Conservation (phyloP, 1,284 basidiomycete species). For the Boletus sp. region DNA sequence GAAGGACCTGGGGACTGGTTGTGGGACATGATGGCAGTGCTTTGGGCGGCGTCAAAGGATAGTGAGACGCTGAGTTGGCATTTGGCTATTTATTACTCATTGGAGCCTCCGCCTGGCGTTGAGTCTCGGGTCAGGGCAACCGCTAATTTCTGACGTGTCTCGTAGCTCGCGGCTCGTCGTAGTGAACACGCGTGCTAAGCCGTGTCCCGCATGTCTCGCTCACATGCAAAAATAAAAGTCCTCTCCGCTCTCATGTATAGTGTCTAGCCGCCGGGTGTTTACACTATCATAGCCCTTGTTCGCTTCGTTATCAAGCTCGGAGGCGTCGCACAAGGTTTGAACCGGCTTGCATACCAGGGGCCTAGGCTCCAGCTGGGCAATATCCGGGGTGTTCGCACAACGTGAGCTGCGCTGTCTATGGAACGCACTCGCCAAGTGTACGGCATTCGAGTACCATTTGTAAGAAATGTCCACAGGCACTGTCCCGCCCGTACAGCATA, state of each 20-base stretch:
- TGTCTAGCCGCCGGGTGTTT: not conserved
- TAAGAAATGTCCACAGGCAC: slow-evolving; percentile 26
- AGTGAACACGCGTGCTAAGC: not conserved
- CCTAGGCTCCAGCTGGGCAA: not conserved
- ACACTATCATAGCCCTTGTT: slow-evolving; percentile 2
- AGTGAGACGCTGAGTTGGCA: slow-evolving; percentile 30
- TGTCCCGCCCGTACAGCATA: slow-evolving; percentile 6
- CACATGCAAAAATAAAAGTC: not conserved
- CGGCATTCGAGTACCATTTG: slow-evolving; percentile 18
- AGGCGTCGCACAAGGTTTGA: slow-evolving; percentile 14
- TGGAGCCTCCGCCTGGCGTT: slow-evolving; percentile 28
- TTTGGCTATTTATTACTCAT: slow-evolving; percentile 31
- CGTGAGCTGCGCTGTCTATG: not conserved
- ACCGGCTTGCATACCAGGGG: slow-evolving; percentile 9
- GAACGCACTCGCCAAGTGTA: slow-evolving; percentile 4
- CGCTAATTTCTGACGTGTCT: slow-evolving; percentile 5
- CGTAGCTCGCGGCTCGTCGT: slow-evolving; percentile 6
- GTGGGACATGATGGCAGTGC: slow-evolving; percentile 51
- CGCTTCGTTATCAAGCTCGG: slow-evolving; percentile 5
- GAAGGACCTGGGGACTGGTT: slow-evolving; percentile 52
- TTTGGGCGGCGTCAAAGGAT: slow-evolving; percentile 34
- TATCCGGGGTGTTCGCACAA: not conserved
- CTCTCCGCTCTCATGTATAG: not conserved
- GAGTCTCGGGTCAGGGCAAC: slow-evolving; percentile 22
- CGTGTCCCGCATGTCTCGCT: not conserved